Conservation (phyloP, 2,329 filamentous ascomycete species). For the Fusarium sp. region DNA sequence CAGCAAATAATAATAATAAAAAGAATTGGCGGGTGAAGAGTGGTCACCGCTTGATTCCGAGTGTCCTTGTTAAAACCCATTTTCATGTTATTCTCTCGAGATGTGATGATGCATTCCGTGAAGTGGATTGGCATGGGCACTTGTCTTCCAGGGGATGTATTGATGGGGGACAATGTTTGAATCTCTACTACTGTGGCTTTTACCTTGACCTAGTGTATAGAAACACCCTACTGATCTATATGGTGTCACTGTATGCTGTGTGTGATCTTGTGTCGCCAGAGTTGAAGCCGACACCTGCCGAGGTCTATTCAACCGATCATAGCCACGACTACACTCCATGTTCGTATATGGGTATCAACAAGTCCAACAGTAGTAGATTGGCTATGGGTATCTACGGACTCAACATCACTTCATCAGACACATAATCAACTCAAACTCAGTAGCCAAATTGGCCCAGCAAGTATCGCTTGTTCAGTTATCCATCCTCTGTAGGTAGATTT, state of each 20-base stretch:
- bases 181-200: slow-evolving; percentile 35
- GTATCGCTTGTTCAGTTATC: slow-evolving; percentile 21
- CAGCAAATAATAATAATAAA: too few relatives aligned
- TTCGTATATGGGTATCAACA: not conserved
- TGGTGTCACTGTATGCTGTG: not conserved
- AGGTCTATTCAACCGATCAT: too few relatives aligned
- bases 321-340: not conserved
- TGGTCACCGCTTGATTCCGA: slow-evolving; percentile 3
- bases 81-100: not conserved
- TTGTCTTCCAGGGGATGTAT: not conserved
- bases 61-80: not conserved
- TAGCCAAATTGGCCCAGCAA: slow-evolving; percentile 17
- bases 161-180: slow-evolving; percentile 5
- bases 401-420: not conserved
- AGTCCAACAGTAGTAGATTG: too few relatives aligned
- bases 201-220: slow-evolving; percentile 53
- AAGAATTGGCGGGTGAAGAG: slow-evolving; percentile 14
- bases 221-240: slow-evolving; percentile 38
- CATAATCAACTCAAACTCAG: not conserved
- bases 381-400: not conserved
- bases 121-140: slow-evolving; percentile 2
- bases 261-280: too few relatives aligned
- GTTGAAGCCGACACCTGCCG: too few relatives aligned
- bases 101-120: slow-evolving; percentile 2
- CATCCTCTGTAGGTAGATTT: slow-evolving; percentile 32